Evolutionary conservation across 1,284 basidiomycete genomes (phyloP), one percentile per base, ranked within the genome.

Genomic region (Trichosporon ovoides): DNA sequence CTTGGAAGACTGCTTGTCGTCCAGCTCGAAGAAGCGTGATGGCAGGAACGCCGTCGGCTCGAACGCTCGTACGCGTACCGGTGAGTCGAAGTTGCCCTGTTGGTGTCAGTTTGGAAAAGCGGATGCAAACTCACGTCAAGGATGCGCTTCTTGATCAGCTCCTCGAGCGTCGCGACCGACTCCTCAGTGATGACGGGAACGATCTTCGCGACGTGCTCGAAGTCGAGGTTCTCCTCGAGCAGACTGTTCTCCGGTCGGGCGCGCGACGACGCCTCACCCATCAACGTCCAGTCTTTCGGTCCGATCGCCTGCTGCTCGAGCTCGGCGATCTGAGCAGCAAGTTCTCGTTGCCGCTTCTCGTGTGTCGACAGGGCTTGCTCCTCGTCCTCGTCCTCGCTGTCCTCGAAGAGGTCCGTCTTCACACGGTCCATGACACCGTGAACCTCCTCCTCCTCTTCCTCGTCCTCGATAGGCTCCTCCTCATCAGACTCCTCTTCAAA

Each of bases 221-320:
- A 98, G 60, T 98, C 94, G 40, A 99, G 83, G 73, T 97, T 91
- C 74, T 98, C 89, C 74, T 92, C 91, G 13, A 99, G 82, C 16
- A 98, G 80, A 22, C 90, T 90, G 77, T 98, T 94, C 70, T 91
- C 85, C 1, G 96, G 95, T 54, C 96, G 84, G 40, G 86, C 79
- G 37, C 86, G 83, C 7, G 89, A 84, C 12, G 83, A 84, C 12
- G 91, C 91, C 78, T 99, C 96, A 49, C 96, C 95, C 80, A 90
- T 84, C 35, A 98, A 81, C 7, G 87, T 87, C 96, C 96, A 99
- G 65, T 98, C 94, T 68, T 83, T 82, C 35, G 80, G 78, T 7
- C 77, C 80, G 24, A 83, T 78, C 48, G 83, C 83, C 68, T 83
- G 78, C 24, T 71, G 67, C 64, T 84, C 83, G 24, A 83, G 77